Evolutionary conservation across 306 rosid genomes (phyloP).

Genomic region (Quercus wislizeni): DNA sequence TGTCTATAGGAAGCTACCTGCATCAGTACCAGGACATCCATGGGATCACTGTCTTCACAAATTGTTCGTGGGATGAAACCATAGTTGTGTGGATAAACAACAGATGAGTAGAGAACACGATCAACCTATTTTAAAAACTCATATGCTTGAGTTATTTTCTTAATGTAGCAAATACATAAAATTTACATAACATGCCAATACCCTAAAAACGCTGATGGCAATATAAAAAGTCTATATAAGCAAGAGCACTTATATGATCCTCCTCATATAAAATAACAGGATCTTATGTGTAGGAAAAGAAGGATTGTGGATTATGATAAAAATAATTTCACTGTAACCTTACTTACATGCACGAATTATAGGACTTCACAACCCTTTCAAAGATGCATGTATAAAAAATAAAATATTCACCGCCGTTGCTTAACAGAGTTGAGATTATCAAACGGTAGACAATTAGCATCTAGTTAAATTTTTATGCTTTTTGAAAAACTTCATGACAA

Average conservation of each 20-base stretch:
- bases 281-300: neutral
- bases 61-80: constrained; percentile 95
- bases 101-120: constrained; percentile 93
- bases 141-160: constrained; percentile 23
- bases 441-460: neutral
- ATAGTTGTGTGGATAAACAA: constrained; percentile 96
- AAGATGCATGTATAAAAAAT: neutral
- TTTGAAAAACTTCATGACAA: neutral
- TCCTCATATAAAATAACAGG: neutral
- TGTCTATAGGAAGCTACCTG: constrained; percentile 58
- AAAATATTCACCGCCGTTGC: neutral
- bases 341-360: neutral
- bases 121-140: constrained; percentile 65
- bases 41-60: constrained; percentile 97
- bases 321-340: neutral
- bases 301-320: neutral
- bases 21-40: constrained; percentile 93
- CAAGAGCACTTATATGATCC: neutral
- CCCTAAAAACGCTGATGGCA: neutral
- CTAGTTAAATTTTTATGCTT: neutral
- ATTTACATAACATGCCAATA: neutral
- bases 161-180: constrained; percentile 7
- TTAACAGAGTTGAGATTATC: neutral
- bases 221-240: neutral
- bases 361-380: neutral